Percentiles rank a stretch among this genome's conserved stretches.
These are phyloP conservation scores for Mycena kentingensis DNA, from an alignment of 768 basidiomycete genomes.

Conservation along the genomic window DNA sequence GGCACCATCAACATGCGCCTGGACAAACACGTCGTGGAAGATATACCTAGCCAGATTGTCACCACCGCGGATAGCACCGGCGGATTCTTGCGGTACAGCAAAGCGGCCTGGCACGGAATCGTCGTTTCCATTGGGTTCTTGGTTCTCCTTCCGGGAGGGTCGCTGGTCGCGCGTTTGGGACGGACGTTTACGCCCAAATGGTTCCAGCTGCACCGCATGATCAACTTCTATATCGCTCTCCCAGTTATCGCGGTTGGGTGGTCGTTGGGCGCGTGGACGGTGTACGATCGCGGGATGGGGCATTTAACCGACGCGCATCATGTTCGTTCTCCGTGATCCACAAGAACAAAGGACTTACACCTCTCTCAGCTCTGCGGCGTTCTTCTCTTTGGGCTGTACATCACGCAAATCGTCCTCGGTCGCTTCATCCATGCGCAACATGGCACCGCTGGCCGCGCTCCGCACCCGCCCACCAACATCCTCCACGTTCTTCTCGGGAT, in stretches of 20 bases:
- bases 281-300: conserved; percentile 39
- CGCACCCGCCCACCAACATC: conserved; percentile 57
- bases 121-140: conserved; percentile 57
- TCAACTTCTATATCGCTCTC: conserved; percentile 50
- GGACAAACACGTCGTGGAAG: conserved; percentile 30
- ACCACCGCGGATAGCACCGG: conserved; percentile 7
- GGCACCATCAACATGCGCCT: conserved; percentile 41
- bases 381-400: conserved; percentile 51
- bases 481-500: conserved; percentile 58
- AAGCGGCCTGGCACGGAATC: conserved; percentile 54
- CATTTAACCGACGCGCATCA: conserved; percentile 55
- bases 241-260: conserved; percentile 53
- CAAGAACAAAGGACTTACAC: neutral
- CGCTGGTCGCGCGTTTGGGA: conserved; percentile 55
- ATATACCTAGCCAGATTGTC: conserved; percentile 18
- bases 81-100: conserved; percentile 37
- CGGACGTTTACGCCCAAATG: conserved; percentile 53
- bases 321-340: conserved; percentile 11
- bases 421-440: conserved; percentile 50
- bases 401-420: conserved; percentile 55
- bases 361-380: conserved; percentile 50
- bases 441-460: conserved; percentile 29
- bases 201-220: conserved; percentile 57
- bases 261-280: conserved; percentile 49
- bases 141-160: conserved; percentile 54